Evolutionary conservation across 2,329 filamentous ascomycete genomes (phyloP).

Genomic region (Nigrospora osmanthi): DNA sequence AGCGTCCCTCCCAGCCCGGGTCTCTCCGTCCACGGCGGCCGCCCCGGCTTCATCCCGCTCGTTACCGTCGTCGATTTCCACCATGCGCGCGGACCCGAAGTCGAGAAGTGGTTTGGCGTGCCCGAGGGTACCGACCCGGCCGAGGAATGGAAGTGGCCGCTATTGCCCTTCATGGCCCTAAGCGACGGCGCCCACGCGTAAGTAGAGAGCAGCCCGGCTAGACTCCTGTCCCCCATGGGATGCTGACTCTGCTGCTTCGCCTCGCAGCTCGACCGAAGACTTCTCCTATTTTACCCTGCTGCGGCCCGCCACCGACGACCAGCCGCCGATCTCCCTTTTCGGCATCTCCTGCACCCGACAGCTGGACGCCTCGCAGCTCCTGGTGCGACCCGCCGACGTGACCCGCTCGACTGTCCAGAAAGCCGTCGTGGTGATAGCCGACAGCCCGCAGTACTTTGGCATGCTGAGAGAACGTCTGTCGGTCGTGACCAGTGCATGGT

Average conservation of each 20-base stretch:
- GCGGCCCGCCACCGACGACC: slow-evolving; percentile 44
- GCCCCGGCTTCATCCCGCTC: slow-evolving; percentile 51
- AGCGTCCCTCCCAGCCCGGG: not conserved
- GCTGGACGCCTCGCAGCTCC: slow-evolving; percentile 69
- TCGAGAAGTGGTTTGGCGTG: slow-evolving; percentile 83
- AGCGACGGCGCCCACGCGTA: slow-evolving; percentile 93
- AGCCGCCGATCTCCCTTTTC: slow-evolving; percentile 75
- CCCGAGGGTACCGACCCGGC: slow-evolving; percentile 71
- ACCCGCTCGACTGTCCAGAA: slow-evolving; percentile 98
- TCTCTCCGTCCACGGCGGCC: not conserved
- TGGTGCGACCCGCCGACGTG: slow-evolving; percentile 76
- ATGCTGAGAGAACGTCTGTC: slow-evolving; percentile 84
- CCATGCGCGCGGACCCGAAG: slow-evolving; percentile 82
- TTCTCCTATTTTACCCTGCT: slow-evolving; percentile 97
- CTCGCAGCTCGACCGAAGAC: slow-evolving; percentile 71
- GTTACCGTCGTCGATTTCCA: slow-evolving; percentile 80
- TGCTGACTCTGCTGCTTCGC: not conserved
- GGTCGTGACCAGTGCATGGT: slow-evolving; percentile 92
- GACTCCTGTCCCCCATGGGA: not conserved
- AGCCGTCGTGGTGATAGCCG: slow-evolving; percentile 90
- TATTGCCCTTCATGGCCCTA: slow-evolving; percentile 93
- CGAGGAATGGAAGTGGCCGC: slow-evolving; percentile 76
- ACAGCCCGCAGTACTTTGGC: slow-evolving; percentile 83
- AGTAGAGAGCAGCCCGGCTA: slow-evolving; percentile 25
- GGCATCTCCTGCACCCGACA: slow-evolving; percentile 94